Evolutionary conservation across 345 rosid species (phyloP).

Genomic region (Populus nigra): DNA sequence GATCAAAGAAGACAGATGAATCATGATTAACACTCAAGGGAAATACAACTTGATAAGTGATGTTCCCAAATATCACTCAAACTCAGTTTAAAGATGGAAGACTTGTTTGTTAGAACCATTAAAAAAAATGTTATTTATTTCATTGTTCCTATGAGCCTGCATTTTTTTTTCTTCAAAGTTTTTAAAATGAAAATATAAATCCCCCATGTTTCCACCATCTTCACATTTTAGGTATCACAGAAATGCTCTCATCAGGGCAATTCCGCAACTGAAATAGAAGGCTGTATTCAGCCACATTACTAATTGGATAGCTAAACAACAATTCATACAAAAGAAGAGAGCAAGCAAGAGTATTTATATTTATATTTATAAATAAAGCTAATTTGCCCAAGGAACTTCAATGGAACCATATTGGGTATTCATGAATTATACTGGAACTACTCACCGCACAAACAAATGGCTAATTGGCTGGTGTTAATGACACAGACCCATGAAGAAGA

Average conservation of each 20-base stretch:
- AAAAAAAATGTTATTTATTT: neutral
- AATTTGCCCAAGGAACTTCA: neutral
- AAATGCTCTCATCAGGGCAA: neutral
- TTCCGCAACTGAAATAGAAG: neutral
- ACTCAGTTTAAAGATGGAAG: neutral
- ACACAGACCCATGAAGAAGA: neutral
- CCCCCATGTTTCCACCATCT: neutral
- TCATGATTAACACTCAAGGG: neutral
- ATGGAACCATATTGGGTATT: neutral
- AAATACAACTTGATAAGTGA: neutral
- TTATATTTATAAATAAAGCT: neutral
- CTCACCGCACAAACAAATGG: neutral
- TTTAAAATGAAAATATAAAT: neutral
- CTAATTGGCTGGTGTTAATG: neutral
- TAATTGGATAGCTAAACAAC: neutral
- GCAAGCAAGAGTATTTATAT: neutral
- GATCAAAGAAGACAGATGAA: neutral
- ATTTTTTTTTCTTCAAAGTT: neutral
- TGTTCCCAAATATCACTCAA: neutral
- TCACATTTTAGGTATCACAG: neutral
- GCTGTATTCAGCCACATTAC: neutral
- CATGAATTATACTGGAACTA: neutral
- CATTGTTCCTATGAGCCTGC: neutral
- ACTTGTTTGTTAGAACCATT: neutral
- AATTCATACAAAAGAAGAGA: neutral